Evolutionary conservation across 306 rosid species (phyloP).

Genomic region (Quercus wislizeni): DNA sequence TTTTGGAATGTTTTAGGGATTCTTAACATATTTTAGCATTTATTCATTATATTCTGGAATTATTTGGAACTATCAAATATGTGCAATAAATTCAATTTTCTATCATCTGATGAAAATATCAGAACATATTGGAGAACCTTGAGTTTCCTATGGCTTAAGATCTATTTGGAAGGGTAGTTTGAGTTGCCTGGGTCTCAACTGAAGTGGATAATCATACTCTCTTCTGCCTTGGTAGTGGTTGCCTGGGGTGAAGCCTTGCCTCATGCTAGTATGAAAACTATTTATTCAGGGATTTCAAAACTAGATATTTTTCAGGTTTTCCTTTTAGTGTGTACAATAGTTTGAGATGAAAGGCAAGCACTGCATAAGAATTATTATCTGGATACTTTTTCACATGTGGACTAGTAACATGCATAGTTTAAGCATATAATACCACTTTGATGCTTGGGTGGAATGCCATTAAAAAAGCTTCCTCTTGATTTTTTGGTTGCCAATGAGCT

Average conservation of each 20-base stretch:
- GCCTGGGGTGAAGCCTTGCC: neutral
- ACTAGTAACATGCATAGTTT: neutral
- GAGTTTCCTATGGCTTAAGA: neutral
- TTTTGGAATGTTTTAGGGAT: no score
- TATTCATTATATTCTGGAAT: no score
- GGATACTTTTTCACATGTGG: neutral
- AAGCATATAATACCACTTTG: no score
- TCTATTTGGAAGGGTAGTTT: neutral
- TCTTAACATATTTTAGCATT: no score
- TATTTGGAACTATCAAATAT: no score
- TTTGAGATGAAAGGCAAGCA: no score
- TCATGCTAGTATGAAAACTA: neutral
- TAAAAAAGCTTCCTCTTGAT: neutral
- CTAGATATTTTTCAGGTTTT: neutral
- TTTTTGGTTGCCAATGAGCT: no score
- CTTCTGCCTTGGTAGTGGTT: neutral
- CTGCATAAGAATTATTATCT: neutral
- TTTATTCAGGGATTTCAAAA: neutral
- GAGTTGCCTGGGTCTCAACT: neutral
- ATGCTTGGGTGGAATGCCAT: neutral
- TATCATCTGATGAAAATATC: no score
- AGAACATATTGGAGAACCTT: neutral
- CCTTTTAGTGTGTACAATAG: neutral
- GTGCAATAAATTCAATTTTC: no score
- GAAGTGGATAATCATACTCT: neutral